Base-by-base conservation (phyloP, 2,329 filamentous ascomycete species). In the Metarhizium anisopliae region DNA sequence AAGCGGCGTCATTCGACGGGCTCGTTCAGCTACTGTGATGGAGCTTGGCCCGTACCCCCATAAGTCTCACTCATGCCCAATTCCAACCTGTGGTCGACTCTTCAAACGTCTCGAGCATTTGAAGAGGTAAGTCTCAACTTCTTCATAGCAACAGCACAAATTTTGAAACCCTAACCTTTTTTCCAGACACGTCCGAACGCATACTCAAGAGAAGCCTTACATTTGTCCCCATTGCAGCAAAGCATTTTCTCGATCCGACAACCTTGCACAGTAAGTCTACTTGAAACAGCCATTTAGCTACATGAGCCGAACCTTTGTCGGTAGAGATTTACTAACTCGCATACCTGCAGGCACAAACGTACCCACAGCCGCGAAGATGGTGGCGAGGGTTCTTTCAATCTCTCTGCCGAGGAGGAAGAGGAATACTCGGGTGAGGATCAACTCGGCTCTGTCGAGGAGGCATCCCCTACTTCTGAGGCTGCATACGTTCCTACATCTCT, bases 61-160 rank as follows among this genome's bases (percentile, higher is more conserved):
- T 69, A 99, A 99, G 74, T 96, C 92, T 45, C 94, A 99, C 74
- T 97, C 93, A 2, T 99, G 94, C 77, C 94, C 94, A n/a, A 99
- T 99, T 67, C 94, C 94, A 32, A 95, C 93, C 55, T 99, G 94
- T 71, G 94, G 94, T 55, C 87, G 94, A 67, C 83, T 96, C 59
- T 99, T 99, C 83, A 99, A 99, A 85, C 87, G 94, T 74, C 84
- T 99, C 78, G 94, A 99, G 78, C 94, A 99, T 77, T 85, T 99
- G 68, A 99, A 99, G 83, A 86, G 93, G 90, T 95, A 90, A 84
- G 88, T 79, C 68, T 67, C 71, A 36, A 40, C 67, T 66, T 67
- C 11, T 11, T 14, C 32, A 35, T 32, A 6, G 10, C 32, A 14
- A 18, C 20, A 4, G 18, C 38, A 14, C 42, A 10, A 13, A 36